These are phyloP conservation scores for Phylloporus sp. DNA, from an alignment of 768 basidiomycete species.

Conservation along the genomic window DNA sequence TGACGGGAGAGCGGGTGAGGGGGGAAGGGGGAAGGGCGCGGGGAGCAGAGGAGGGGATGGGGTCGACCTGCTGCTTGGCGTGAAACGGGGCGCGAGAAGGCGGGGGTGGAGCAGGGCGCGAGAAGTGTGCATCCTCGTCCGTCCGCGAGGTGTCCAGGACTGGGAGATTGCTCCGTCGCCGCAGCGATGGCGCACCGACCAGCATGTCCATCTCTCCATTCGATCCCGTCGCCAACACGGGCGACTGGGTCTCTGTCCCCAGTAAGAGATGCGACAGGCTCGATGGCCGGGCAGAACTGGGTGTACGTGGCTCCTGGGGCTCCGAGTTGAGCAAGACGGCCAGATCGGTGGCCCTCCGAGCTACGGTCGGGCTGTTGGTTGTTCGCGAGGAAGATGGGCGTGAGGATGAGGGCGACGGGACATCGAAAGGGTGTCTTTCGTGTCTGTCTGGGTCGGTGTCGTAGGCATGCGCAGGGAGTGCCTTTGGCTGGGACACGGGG, in stretches of 20 bases:
- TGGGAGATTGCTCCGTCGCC: conserved; percentile 29
- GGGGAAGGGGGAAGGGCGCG: conserved; percentile 28
- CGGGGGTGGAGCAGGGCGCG: conserved; percentile 20
- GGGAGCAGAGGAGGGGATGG: conserved; percentile 19
- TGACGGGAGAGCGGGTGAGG: conserved; percentile 26
- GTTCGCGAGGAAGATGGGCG: conserved; percentile 33
- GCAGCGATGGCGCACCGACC: conserved; percentile 22
- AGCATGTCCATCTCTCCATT: conserved; percentile 28
- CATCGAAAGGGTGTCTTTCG: conserved; percentile 25
- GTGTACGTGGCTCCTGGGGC: conserved; percentile 36
- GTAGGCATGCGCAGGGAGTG: conserved; percentile 28
- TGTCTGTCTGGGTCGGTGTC: conserved; percentile 26
- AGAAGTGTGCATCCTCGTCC: conserved; percentile 25
- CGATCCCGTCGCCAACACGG: conserved; percentile 7
- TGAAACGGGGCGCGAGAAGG: conserved; percentile 22
- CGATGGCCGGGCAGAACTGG: conserved; percentile 38
- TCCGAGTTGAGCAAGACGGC: conserved; percentile 69
- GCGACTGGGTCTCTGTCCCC: conserved; percentile 25
- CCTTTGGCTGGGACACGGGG: conserved; percentile 47
- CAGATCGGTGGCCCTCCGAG: conserved; percentile 70
- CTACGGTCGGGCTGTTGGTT: conserved; percentile 42
- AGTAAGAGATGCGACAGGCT: conserved; percentile 39
- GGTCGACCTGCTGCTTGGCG: conserved; percentile 20
- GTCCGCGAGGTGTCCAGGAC: conserved; percentile 32
- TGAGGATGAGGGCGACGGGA: conserved; percentile 36